Evolutionary conservation across 208 protist species (phyloP).

Genomic region (Acanthamoeba lenticulata): DNA sequence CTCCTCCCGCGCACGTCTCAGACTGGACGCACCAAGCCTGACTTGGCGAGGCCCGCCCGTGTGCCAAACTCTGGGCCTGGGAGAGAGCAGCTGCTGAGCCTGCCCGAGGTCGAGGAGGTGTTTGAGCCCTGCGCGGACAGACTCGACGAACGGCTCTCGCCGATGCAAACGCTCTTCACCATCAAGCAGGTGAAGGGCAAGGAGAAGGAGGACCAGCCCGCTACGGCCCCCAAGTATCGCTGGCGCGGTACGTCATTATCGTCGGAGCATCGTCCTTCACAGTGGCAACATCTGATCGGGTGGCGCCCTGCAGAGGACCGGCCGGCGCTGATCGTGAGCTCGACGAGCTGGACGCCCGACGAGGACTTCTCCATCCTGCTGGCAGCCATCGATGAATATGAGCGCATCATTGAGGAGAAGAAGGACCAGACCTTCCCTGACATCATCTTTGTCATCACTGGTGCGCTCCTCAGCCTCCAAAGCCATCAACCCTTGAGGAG

Average conservation of each 20-base stretch:
- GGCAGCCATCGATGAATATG: conserved; percentile 89
- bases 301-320: no score
- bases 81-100: neutral
- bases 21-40: no score
- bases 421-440: conserved; percentile 1
- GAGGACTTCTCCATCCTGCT: conserved; percentile 97
- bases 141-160: neutral
- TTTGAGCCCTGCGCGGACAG: neutral
- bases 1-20: neutral
- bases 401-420: conserved; percentile 84
- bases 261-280: neutral
- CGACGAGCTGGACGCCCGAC: conserved; percentile 96
- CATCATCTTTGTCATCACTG: conserved; percentile 87
- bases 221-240: neutral
- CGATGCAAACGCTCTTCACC: neutral
- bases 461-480: no score
- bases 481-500: no score
- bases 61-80: neutral
- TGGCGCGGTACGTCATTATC: neutral
- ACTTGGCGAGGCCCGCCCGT: neutral
- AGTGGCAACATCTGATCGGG: no score
- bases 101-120: neutral
- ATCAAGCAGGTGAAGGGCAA: conserved; percentile 5
- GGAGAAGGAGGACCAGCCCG: conserved; percentile 10
- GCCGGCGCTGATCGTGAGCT: conserved; percentile 90